These are phyloP conservation scores for Phytophthora capsici DNA, from an alignment of 352 stramenopile genomes.

Conservation along the genomic window DNA sequence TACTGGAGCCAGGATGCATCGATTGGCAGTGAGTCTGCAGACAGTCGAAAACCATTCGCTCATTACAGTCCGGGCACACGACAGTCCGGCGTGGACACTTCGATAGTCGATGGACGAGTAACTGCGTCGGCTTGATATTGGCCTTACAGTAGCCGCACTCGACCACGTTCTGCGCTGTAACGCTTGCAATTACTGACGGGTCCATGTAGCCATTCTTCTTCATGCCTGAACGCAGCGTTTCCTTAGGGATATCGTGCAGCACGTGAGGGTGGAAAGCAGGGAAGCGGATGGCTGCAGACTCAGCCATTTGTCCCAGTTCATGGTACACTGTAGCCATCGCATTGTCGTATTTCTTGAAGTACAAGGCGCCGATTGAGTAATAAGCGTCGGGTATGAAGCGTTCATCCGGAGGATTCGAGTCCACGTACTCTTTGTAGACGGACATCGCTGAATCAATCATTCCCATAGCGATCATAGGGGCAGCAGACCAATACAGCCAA, in stretches of 20 bases:
- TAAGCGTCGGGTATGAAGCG: slow-evolving; percentile 44
- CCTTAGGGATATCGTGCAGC: slow-evolving; percentile 24
- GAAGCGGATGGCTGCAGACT: slow-evolving; percentile 39
- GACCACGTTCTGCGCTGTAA: slow-evolving; percentile 29
- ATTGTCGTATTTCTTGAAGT: slow-evolving; percentile 35
- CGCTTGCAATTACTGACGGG: slow-evolving; percentile 27
- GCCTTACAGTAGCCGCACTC: slow-evolving; percentile 39
- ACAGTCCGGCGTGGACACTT: slow-evolving; percentile 43
- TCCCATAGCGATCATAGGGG: slow-evolving; percentile 31
- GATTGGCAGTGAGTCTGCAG: slow-evolving; percentile 29
- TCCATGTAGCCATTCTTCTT: slow-evolving; percentile 39
- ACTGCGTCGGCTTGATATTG: slow-evolving; percentile 33
- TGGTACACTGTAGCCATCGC: slow-evolving; percentile 35
- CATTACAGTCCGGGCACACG: slow-evolving; percentile 31
- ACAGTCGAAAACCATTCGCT: slow-evolving; percentile 38
- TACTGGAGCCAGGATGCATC: slow-evolving; percentile 8
- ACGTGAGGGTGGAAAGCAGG: slow-evolving; percentile 32
- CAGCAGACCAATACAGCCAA: slow-evolving; percentile 39
- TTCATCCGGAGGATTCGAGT: slow-evolving; percentile 37
- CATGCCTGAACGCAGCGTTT: slow-evolving; percentile 31
- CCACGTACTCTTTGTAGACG: slow-evolving; percentile 39
- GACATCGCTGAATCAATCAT: slow-evolving; percentile 26
- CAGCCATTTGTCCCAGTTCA: slow-evolving; percentile 38
- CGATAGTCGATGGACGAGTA: slow-evolving; percentile 38
- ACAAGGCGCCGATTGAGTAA: slow-evolving; percentile 37